Conservation (phyloP, 1,284 basidiomycete species). For the Cryptococcus deneoformans region DNA sequence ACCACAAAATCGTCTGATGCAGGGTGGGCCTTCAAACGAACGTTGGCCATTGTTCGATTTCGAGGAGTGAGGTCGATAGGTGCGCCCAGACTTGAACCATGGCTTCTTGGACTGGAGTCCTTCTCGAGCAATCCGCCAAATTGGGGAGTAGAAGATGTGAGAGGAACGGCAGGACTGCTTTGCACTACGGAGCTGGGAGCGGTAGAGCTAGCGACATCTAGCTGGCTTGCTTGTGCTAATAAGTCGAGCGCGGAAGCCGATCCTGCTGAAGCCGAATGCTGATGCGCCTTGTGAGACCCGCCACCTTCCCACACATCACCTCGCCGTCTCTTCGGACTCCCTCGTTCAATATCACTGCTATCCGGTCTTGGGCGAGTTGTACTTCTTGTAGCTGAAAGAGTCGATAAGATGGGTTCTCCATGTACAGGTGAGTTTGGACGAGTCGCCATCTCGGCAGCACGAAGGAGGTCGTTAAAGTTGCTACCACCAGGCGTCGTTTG, state of each 20-base stretch:
- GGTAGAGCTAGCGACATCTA: constrained; percentile 22
- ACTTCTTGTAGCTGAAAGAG: constrained; percentile 30
- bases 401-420: constrained; percentile 14
- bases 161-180: constrained; percentile 6
- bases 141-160: constrained; percentile 2
- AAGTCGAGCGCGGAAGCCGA: constrained; percentile 38
- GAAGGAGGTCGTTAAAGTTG: constrained; percentile 43
- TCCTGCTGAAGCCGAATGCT: background rate
- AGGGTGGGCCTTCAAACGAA: background rate
- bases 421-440: constrained; percentile 35
- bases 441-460: constrained; percentile 44
- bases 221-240: constrained; percentile 41
- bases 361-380: constrained; percentile 22
- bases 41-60: background rate
- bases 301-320: constrained; percentile 10
- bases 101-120: too few relatives aligned
- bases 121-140: too few relatives aligned
- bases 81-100: constrained; percentile 23
- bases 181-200: constrained; percentile 3
- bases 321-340: constrained; percentile 28
- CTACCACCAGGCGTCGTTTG: constrained; percentile 41
- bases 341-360: constrained; percentile 20
- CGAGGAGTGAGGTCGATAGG: constrained; percentile 31
- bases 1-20: constrained; percentile 14
- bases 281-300: background rate